phyloP scores from a whole-genome alignment of 2,329 filamentous ascomycete species.

The Phaeophleospora eucalypticola region DNA sequence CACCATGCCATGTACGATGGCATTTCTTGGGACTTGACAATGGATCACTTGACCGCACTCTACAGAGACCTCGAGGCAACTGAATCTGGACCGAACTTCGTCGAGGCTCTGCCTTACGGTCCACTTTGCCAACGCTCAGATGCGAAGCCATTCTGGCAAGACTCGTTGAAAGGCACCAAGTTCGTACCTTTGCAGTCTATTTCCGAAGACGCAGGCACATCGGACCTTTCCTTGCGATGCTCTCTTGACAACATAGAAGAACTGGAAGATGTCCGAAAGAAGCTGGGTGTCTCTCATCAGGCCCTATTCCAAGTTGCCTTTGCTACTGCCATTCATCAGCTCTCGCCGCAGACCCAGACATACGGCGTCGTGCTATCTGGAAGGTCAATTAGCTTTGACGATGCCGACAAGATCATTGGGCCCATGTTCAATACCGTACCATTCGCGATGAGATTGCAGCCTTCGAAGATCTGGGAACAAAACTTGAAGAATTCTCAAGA shows the following conservation, averaged over 20 bases:
- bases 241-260: not conserved
- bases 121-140: conserved; percentile 54
- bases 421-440: conserved; percentile 90
- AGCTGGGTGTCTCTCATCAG: conserved; percentile 71
- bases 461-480: conserved; percentile 53
- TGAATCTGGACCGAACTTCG: conserved; percentile 53
- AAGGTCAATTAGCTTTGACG: conserved; percentile 63
- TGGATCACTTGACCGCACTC: conserved; percentile 53
- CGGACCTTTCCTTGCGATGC: not conserved
- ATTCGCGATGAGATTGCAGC: conserved; percentile 51
- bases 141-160: conserved; percentile 64
- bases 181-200: conserved; percentile 18
- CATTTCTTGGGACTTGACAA: conserved; percentile 66
- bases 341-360: conserved; percentile 47
- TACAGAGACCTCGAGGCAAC: conserved; percentile 41
- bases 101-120: conserved; percentile 64
- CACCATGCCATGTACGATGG: conserved; percentile 90
- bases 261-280: conserved; percentile 46
- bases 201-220: too few relatives aligned
- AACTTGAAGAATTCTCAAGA: conserved; percentile 63
- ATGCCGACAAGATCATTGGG: conserved; percentile 65
- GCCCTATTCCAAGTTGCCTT: conserved; percentile 73
- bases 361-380: conserved; percentile 78
- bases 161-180: conserved; percentile 44
- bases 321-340: conserved; percentile 57